Base-by-base conservation (phyloP, 805 yeast species). In the Barnettozyma wickerhamii region DNA sequence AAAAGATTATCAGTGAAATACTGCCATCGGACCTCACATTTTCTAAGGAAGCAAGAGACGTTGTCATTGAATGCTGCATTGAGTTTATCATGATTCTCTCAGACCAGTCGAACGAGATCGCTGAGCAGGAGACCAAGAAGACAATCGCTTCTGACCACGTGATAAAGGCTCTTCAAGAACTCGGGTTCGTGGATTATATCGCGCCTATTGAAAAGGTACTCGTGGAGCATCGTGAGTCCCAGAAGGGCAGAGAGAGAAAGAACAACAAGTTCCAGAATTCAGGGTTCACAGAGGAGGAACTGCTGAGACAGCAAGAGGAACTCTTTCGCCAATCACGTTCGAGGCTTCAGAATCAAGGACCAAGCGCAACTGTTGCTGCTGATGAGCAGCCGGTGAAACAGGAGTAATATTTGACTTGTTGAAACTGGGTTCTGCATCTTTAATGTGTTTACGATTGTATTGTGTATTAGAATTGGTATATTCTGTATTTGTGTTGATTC, bases 121-220 rank as follows among this genome's bases (percentile, higher is more conserved):
- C 98, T 1, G 98, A 93, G 53, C 84, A 84, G 53, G 99, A 93
- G 59, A 80, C 95, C 40, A 93, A 93, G 63, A 93, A 93, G 64
- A 93, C 99, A 3, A 93, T 93, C 33, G 95, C 96, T 1, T 84
- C 95, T 2, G 99, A 93, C 60, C 99, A 93, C 59, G 97, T 93
- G 29, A 74, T 91, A 48, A 84, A 82, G 55, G 97, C 98, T 1
- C 66, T 93, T 33, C 81, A 77, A 46, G 95, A 85, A 54, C 70
- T 93, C 41, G 99, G 95, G 20, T 93, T 88, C 62, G 74, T 73
- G 21, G 89, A 86, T 44, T 93, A 91, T 60, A 71, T 93, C 38
- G 90, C 84, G 27, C 82, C 87, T 20, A 76, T 93, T 33, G 82
- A 85, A 54, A 81, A 82, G 48, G 86, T 86, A 18, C 69, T 91